These are phyloP conservation scores for Retiboletus flavoniger DNA, from an alignment of 1,284 basidiomycete species.

Conservation along the genomic window DNA sequence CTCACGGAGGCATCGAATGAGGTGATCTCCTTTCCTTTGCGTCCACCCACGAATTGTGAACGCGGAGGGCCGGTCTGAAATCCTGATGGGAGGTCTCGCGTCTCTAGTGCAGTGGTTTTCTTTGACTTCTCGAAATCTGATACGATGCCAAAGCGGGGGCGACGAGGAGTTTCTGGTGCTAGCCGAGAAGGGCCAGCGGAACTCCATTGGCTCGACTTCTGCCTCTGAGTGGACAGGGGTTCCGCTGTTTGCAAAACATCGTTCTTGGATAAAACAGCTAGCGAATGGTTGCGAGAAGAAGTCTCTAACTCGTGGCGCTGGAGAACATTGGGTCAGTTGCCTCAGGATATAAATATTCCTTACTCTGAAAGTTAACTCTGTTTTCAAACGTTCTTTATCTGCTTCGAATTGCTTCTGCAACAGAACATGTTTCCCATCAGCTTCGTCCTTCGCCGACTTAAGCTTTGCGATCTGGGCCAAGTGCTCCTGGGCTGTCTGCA, in stretches of 20 bases:
- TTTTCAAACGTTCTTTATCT: conserved; percentile 68
- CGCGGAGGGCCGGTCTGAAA: conserved; percentile 20
- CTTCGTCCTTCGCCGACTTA: conserved; percentile 57
- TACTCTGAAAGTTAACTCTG: conserved; percentile 70
- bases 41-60: conserved; percentile 20
- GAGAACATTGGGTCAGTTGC: conserved; percentile 14
- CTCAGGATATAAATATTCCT: conserved; percentile 11
- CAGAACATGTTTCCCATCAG: conserved; percentile 52
- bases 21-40: conserved; percentile 23
- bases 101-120: conserved; percentile 12
- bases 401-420: conserved; percentile 59
- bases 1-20: conserved; percentile 13
- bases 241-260: conserved; percentile 42
- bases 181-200: conserved; percentile 30
- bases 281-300: conserved; percentile 48
- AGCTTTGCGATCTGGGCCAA: conserved; percentile 55
- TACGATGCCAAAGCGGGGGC: conserved; percentile 33
- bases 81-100: conserved; percentile 20
- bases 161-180: conserved; percentile 40
- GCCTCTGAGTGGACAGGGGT: conserved; percentile 42
- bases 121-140: conserved; percentile 23
- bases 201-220: conserved; percentile 34
- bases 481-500: conserved; percentile 59
- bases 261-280: conserved; percentile 44
- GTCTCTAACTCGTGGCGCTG: conserved; percentile 74